Evolutionary conservation across 345 rosid genomes (phyloP), one percentile per base, ranked within the genome.

Genomic region (Dipteronia sinensis): DNA sequence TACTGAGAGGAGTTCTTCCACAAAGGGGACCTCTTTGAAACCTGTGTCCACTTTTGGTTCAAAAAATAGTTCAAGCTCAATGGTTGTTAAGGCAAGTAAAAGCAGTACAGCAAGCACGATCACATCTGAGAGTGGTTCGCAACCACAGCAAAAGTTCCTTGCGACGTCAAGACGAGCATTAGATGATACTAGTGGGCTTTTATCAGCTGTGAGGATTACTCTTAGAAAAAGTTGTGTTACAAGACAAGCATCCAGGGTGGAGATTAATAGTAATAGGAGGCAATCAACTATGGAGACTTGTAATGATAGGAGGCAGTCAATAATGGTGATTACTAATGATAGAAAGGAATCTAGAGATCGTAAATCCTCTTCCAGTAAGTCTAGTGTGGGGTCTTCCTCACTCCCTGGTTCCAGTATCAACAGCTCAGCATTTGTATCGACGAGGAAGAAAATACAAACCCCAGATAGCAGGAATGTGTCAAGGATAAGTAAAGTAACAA

Each of bases 321-420:
- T 88, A 67, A 73, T 82, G 56, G 84, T 79, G 79, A 78, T 67
- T 64, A 71, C 58, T 79, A 61, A 69, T 20, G 75, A 82, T 75
- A 66, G 25, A n/a, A 75, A 59, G 67, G 71, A 78, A 55, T 80
- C 79, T 51, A 77, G 76, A 42, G 86, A 80, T 16, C 23, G 58
- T 34, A 77, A 79, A 67, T 87, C 91, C 80, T 79, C 76, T 40
- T 87, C 91, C 42, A 49, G 85, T 20, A 87, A 87, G 67, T 89
- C 91, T 72, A 88, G 92, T 27, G 83, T 80, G 38, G 91, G 86
- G 44, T 88, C 91, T 19, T 87, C 91, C 77, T 86, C 85, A 47
- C 66, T 55, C 72, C 76, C 77, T 66, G 51, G 76, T 29, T 16
- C 40, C 51, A 77, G 75, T 74, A 75, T 55, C 40, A 77, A 78